A percentile compares a stretch with the other conserved stretches of the same genome.
Conservation (phyloP, 1,284 basidiomycete species). For the Stygiomarasmius scandens region DNA sequence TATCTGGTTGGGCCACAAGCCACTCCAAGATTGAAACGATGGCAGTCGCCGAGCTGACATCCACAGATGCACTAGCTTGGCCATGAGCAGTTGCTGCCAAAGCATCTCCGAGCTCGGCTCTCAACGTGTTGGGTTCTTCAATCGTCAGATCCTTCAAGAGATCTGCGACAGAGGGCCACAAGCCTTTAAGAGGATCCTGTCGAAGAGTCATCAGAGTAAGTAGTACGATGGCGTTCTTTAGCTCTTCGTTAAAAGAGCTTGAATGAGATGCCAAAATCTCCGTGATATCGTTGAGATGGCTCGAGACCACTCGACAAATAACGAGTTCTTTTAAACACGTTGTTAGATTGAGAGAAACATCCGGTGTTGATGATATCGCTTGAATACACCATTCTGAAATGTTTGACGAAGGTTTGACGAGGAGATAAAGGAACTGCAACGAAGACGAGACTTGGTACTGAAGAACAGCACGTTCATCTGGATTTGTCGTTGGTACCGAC, state of each 20-base stretch:
- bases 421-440: conserved; percentile 16
- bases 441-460: conserved; percentile 19
- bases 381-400: conserved; percentile 14
- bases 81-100: conserved; percentile 32
- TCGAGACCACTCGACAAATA: conserved; percentile 37
- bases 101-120: conserved; percentile 39
- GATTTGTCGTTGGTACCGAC: conserved; percentile 21
- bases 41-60: conserved; percentile 30
- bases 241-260: conserved; percentile 35
- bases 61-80: conserved; percentile 29
- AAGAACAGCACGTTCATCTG: conserved; percentile 20
- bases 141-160: conserved; percentile 30
- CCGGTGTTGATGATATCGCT: conserved; percentile 21
- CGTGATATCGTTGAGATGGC: conserved; percentile 26
- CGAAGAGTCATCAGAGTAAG: conserved; percentile 42
- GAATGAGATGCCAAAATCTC: conserved; percentile 21
- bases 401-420: conserved; percentile 11
- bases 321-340: conserved; percentile 32
- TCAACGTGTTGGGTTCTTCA: conserved; percentile 29
- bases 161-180: conserved; percentile 24
- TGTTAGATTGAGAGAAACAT: conserved; percentile 32
- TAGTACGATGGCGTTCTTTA: conserved; percentile 49
- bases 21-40: conserved; percentile 50
- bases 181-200: conserved; percentile 25
- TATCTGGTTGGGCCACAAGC: conserved; percentile 40